phyloP scores from a whole-genome alignment of 805 yeast species.

The Schwanniomyces polymorphus region DNA sequence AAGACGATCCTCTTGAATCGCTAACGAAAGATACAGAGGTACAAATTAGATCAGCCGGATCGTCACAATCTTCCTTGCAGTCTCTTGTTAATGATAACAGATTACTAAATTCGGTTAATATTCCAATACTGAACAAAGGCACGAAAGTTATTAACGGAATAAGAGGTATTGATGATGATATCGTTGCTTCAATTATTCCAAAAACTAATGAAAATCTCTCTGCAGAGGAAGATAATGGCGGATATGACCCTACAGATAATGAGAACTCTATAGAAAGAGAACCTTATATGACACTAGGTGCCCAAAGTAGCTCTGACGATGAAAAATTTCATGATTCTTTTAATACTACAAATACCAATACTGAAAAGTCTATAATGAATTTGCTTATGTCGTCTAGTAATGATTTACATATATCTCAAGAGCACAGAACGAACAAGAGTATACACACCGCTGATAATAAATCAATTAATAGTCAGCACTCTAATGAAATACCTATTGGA shows the following conservation, averaged over 20 bases:
- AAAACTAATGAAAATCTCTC: slow-evolving; percentile 7
- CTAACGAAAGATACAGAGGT: slow-evolving; percentile 24
- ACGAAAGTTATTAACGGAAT: slow-evolving; percentile 42
- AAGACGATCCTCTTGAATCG: slow-evolving; percentile 35
- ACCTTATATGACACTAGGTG: neutral
- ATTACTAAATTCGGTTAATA: slow-evolving; percentile 19
- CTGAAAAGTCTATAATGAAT: slow-evolving; percentile 43
- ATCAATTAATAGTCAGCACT: neutral
- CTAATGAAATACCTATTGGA: neutral
- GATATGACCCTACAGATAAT: neutral
- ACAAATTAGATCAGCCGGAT: slow-evolving; percentile 29
- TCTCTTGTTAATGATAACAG: slow-evolving; percentile 31
- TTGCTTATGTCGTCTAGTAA: slow-evolving; percentile 17
- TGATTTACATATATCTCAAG: neutral
- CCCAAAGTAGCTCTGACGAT: slow-evolving; percentile 5
- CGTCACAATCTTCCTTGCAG: slow-evolving; percentile 42
- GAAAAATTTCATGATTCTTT: slow-evolving; percentile 27
- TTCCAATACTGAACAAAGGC: slow-evolving; percentile 20
- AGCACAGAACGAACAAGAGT: neutral
- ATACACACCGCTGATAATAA: neutral
- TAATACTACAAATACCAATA: slow-evolving; percentile 31
- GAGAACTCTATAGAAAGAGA: neutral
- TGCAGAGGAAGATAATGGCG: slow-evolving; percentile 9
- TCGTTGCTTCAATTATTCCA: slow-evolving; percentile 35
- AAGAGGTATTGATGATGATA: slow-evolving; percentile 39